phyloP scores from a whole-genome alignment of 2,329 filamentous ascomycete genomes.

The Colletotrichum lini region DNA sequence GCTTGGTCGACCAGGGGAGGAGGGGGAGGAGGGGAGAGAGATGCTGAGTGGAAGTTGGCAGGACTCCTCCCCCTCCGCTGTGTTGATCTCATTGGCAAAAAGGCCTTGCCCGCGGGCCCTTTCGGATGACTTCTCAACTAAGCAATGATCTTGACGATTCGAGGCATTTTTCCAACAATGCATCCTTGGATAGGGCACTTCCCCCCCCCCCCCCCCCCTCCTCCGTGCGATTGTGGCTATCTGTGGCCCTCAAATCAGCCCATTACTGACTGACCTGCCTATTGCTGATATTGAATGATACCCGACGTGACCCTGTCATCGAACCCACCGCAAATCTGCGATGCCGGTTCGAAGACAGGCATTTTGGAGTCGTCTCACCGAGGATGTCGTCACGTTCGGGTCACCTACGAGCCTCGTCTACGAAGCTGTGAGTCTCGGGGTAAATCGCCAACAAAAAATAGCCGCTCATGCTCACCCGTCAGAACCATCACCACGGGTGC shows the following conservation, averaged over 20 bases:
- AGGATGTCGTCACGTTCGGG: neutral
- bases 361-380: neutral
- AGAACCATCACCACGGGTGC: neutral
- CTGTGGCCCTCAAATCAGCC: conserved; percentile 5
- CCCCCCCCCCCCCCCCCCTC: neutral
- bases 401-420: neutral
- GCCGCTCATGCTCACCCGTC: neutral
- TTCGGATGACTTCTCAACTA: conserved; percentile 3
- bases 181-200: neutral
- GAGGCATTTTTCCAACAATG: conserved; percentile 11
- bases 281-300: neutral
- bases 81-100: conserved; percentile 19
- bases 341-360: neutral
- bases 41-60: conserved; percentile 12
- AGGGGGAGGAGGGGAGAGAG: neutral
- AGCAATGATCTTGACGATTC: conserved; percentile 12
- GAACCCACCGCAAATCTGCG: neutral
- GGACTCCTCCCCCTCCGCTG: neutral
- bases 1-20: neutral
- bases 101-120: neutral
- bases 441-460: neutral
- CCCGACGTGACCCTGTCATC: neutral
- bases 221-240: neutral
- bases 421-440: neutral
- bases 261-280: neutral